Percentiles rank a stretch among this genome's conserved stretches.
Conservation (phyloP, 2,329 filamentous ascomycete genomes). For the Dryadomyces quercivorus region DNA sequence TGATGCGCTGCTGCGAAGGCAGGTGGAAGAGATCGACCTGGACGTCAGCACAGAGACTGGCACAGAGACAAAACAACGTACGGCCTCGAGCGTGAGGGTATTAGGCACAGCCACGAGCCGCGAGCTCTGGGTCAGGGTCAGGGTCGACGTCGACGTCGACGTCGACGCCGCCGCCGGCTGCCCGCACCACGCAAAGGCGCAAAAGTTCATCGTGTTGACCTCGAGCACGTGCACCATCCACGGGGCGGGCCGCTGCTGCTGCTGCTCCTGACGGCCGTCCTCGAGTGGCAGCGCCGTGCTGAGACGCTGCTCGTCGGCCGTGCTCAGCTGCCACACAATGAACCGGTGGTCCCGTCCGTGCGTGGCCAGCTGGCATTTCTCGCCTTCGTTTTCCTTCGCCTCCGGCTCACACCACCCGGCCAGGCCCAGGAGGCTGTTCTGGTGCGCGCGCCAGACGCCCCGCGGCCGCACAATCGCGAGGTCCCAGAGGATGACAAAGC, state of each 20-base stretch:
- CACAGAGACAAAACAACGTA: constrained; percentile 22
- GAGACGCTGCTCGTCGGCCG: constrained; percentile 48
- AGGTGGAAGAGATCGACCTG: constrained; percentile 74
- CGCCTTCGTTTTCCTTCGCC: background rate
- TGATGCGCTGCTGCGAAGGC: constrained; percentile 59
- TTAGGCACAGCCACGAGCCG: constrained; percentile 68
- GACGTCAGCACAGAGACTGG: background rate
- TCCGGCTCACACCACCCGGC: constrained; percentile 56
- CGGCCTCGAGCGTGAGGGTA: constrained; percentile 58
- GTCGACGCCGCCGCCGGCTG: background rate
- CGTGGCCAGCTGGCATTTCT: constrained; percentile 54
- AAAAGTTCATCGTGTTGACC: constrained; percentile 94
- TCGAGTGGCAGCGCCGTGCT: constrained; percentile 64
- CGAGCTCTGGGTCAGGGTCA: background rate
- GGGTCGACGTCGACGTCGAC: background rate
- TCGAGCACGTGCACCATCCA: constrained; percentile 77
- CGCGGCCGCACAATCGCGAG: constrained; percentile 67
- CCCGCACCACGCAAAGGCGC: constrained; percentile 57
- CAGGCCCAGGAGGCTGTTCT: constrained; percentile 63
- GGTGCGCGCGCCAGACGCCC: constrained; percentile 80
- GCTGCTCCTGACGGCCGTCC: background rate
- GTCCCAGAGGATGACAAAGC: constrained; percentile 80
- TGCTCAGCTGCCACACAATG: constrained; percentile 65
- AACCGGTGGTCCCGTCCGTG: constrained; percentile 74
- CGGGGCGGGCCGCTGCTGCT: constrained; percentile 42